Evolutionary conservation across 192 early-diverging fungal genomes (phyloP).

Genomic region (Irineochytrium annulatum): DNA sequence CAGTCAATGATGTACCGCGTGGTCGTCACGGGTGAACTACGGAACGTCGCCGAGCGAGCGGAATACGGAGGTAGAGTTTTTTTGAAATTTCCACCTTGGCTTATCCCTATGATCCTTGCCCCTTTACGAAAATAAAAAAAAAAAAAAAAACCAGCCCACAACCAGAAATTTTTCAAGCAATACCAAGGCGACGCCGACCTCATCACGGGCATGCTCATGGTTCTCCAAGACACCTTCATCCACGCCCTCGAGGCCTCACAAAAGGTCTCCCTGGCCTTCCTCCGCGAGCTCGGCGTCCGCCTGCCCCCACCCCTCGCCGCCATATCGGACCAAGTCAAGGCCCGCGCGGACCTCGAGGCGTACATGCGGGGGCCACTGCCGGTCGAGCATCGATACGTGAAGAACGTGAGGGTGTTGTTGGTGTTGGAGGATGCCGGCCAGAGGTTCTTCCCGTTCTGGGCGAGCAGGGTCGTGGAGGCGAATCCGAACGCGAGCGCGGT

Average conservation of each 20-base stretch:
- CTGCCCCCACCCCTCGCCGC: not conserved
- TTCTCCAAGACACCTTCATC: slow-evolving; percentile 30
- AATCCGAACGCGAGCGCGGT: slow-evolving; percentile 1
- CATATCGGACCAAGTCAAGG: not conserved
- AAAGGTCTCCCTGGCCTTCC: slow-evolving; percentile 30
- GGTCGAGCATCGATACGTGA: slow-evolving; percentile 1
- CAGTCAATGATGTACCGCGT: slow-evolving; percentile 33
- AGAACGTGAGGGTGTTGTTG: slow-evolving; percentile 24
- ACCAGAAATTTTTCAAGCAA: slow-evolving; percentile 48
- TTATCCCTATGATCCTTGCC: not conserved
- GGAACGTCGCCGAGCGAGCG: slow-evolving; percentile 6
- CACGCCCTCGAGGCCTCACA: slow-evolving; percentile 43
- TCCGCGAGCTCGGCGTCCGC: slow-evolving; percentile 29
- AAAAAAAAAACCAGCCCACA: slow-evolving; percentile 29
- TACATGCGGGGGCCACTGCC: not conserved
- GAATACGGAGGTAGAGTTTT: slow-evolving; percentile 21
- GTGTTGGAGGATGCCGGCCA: slow-evolving; percentile 27
- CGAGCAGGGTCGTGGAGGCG: slow-evolving; percentile 28
- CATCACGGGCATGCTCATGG: slow-evolving; percentile 47
- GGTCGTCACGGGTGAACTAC: slow-evolving; percentile 34
- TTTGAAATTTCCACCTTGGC: not conserved
- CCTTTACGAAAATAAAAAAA: not conserved
- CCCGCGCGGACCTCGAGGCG: not conserved
- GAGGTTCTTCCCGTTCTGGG: slow-evolving; percentile 47
- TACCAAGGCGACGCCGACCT: slow-evolving; percentile 47